A percentile compares a stretch with the other conserved stretches of the same genome.
Evolutionary conservation across 257 asterid genomes (phyloP).

Genomic region (Plantago major): DNA sequence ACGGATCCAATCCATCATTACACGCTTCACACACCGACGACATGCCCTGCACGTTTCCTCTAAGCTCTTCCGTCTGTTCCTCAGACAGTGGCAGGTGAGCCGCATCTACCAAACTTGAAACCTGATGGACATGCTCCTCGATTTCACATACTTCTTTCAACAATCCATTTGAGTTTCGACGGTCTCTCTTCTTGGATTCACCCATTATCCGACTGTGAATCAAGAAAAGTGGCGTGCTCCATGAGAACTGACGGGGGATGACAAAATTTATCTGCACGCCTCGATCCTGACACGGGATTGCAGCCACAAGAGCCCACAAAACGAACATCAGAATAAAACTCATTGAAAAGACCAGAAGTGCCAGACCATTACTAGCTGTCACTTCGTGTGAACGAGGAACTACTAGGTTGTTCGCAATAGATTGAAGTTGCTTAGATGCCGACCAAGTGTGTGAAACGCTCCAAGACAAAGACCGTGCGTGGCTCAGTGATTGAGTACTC

Average conservation of each 20-base stretch:
- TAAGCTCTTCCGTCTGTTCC: constrained; percentile 50
- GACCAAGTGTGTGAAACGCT: constrained; percentile 89
- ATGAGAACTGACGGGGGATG: constrained; percentile 64
- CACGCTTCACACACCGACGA: constrained; percentile 48
- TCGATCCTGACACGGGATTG: constrained; percentile 91
- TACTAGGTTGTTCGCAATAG: constrained; percentile 52
- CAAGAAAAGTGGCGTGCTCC: constrained; percentile 55
- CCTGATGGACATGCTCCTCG: constrained; percentile 51
- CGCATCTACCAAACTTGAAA: constrained; percentile 64
- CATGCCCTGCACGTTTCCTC: constrained; percentile 38
- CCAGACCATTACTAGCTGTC: constrained; percentile 60
- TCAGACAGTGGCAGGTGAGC: constrained; percentile 62
- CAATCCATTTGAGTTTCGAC: constrained; percentile 56
- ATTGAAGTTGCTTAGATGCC: constrained; percentile 88
- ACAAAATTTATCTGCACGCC: constrained; percentile 51
- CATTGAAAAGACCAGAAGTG: constrained; percentile 64
- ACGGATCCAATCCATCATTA: constrained; percentile 57
- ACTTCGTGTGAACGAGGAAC: constrained; percentile 66
- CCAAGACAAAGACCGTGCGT: constrained; percentile 86
- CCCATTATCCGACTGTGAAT: constrained; percentile 65
- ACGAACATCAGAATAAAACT: constrained; percentile 72
- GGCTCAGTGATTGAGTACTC: constrained; percentile 52
- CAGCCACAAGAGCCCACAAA: constrained; percentile 82
- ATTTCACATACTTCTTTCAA: constrained; percentile 58
- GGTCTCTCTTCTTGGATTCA: constrained; percentile 66